Percentiles rank a stretch among this genome's conserved stretches.
Evolutionary conservation across 2,329 filamentous ascomycete species (phyloP).

Genomic region (Apiospora rasikravindrae): DNA sequence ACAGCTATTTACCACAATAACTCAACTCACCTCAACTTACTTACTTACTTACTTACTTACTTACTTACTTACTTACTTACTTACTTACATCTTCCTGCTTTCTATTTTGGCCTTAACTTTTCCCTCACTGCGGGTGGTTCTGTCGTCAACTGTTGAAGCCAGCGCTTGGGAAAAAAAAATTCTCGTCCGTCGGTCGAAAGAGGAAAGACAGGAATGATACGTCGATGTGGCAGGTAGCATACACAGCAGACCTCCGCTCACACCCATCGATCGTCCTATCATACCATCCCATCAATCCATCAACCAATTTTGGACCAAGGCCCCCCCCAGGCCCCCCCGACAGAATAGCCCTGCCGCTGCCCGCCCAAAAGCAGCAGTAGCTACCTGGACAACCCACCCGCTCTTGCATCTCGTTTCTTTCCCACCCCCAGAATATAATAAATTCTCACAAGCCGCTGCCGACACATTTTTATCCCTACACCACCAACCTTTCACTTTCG

Average conservation of each 20-base stretch:
- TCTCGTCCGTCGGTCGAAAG: neutral
- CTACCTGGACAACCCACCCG: constrained; percentile 19
- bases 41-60: neutral
- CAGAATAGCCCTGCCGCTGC: constrained; percentile 16
- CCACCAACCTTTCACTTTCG: neutral
- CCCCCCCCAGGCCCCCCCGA: neutral
- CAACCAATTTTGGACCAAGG: neutral
- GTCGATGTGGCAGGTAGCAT: constrained; percentile 11
- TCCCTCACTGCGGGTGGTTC: neutral
- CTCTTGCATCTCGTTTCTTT: constrained; percentile 21
- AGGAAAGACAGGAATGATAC: constrained; percentile 11
- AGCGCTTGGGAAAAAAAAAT: neutral
- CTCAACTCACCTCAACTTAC: neutral
- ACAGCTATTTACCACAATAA: neutral
- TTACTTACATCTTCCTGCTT: neutral
- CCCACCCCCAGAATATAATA: constrained; percentile 20
- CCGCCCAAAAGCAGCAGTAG: constrained; percentile 16
- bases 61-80: neutral
- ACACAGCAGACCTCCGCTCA: constrained; percentile 12
- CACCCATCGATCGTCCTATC: constrained; percentile 10
- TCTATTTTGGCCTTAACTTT: neutral
- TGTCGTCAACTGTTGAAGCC: neutral
- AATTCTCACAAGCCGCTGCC: constrained; percentile 19
- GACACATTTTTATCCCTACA: constrained; percentile 17
- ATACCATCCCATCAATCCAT: constrained; percentile 15